Base-by-base conservation (phyloP, 2,329 filamentous ascomycete species). In the Stachybotrys chartarum region DNA sequence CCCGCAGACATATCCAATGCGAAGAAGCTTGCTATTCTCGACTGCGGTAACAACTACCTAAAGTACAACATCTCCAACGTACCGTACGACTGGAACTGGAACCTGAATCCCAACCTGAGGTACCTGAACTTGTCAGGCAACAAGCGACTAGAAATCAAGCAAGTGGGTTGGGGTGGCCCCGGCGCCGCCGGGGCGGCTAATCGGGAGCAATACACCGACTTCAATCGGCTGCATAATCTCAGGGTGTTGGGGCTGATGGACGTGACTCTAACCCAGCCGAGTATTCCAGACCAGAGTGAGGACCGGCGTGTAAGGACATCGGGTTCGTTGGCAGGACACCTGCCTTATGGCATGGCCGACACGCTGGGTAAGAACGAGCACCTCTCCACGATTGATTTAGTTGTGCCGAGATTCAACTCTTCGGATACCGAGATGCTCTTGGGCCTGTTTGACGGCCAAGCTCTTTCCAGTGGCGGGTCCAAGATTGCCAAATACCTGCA, bases 31-130 rank as follows among this genome's bases (percentile, higher is more conserved):
- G 87, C 91, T 6, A 88, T 97, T 52, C 79, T 99, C 52, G 94
- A 99, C 72, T 95, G 95, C 59, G 93, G 92, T 58, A 97, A 90
- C 78, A 99, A 99, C 68, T 86, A 84, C 24, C 78, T 99, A 56
- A 99, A 97, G 72, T 99, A 99, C 80, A 99, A 99, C 68, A 95
- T 99, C 51, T 94, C 91, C 32, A 99, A 99, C 66, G 96, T 96
- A 79, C 94, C 93, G 0, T 99, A 99, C 68, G 94, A 99, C 69
- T 99, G 94, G 94, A 99, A 99, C 66, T 99, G 94, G 94, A 97
- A 97, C 67, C 90, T 94, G 79, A 99, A 99, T 66, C 90, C 89
- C 51, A 95, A 97, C 64, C 76, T 99, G 61, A 88, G 92, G 59
- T 99, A 95, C 67, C 85, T 99, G 59, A 99, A 97, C 66, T 79